Conservation (phyloP, 139 green algal species). For the Tetraselmis striata region DNA sequence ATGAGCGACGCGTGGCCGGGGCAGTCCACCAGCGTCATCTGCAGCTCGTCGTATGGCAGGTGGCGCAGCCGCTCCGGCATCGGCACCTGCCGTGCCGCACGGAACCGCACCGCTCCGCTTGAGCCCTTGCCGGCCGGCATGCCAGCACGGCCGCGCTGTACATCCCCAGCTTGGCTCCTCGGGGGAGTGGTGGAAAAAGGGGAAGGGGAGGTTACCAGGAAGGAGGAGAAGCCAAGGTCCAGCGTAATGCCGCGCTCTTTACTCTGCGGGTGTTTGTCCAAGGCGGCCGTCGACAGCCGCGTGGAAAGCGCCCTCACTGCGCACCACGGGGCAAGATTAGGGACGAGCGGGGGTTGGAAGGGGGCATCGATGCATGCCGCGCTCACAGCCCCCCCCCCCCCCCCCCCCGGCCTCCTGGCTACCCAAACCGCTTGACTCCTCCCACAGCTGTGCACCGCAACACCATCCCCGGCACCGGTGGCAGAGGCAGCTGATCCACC, state of each 20-base stretch:
- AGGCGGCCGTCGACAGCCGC: slow-evolving; percentile 80
- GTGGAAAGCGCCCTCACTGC: slow-evolving; percentile 84
- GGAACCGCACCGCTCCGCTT: neutral
- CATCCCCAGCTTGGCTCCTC: neutral
- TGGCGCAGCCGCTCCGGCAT: slow-evolving; percentile 11
- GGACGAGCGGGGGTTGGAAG: too few relatives aligned
- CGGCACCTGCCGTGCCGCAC: neutral
- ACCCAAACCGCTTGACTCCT: too few relatives aligned
- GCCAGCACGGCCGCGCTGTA: slow-evolving; percentile 11
- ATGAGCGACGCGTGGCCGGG: slow-evolving; percentile 95
- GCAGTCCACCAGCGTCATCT: slow-evolving; percentile 97
- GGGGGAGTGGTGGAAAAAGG: neutral
- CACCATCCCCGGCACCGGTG: too few relatives aligned
- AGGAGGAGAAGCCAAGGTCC: slow-evolving; percentile 94
- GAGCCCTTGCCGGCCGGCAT: neutral
- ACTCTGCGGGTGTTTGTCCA: slow-evolving; percentile 96
- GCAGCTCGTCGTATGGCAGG: slow-evolving; percentile 39
- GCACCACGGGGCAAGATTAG: too few relatives aligned
- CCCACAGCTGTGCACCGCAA: too few relatives aligned
- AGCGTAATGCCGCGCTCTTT: slow-evolving; percentile 90
- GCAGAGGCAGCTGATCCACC: too few relatives aligned
- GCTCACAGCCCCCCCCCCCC: too few relatives aligned
- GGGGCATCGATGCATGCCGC: too few relatives aligned
- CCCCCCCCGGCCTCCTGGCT: too few relatives aligned
- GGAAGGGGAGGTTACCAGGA: slow-evolving; percentile 61